Base-by-base conservation (phyloP, 2,329 filamentous ascomycete species). In the Ophiostoma sp. region DNA sequence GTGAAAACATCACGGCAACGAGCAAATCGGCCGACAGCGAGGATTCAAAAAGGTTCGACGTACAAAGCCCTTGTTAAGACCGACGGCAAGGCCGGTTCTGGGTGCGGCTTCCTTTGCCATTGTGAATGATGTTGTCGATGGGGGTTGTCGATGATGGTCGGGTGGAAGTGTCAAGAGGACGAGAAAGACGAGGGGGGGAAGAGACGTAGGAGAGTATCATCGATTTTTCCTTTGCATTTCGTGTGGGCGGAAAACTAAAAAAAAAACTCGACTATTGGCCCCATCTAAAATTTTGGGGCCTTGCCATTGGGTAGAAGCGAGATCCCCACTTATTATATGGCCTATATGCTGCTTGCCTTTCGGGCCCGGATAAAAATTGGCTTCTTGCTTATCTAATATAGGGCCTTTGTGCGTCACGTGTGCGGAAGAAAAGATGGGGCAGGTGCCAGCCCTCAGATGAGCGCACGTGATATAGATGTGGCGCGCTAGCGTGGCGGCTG, bases 101-200 rank as follows among this genome's bases (percentile, higher is more conserved):
- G 82, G 81, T 75, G 83, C 80, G 72, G 81, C 78, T 81, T 87
- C 85, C 80, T 84, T 85, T 76, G 84, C 85, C 85, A 87, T 88
- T 77, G 76, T 68, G 41, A 11, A 49, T 60, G 41, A 42, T 11
- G 64, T 69, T 69, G 64, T 62, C 42, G 64, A 60, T 75, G 72
- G 70, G 74, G 69, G 74, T 75, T 74, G 74, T 72, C 72, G 75
- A 65, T 38, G 70, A 66, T 69, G 62, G 71, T 71, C 69, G 72
- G 64, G 65, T 45, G 70, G 72, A 68, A 64, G 58, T 60, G 16
- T 47, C 7, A 52, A 62, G 66, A 47, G 45, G 64, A 66, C 18
- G 12, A 47, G 11, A 66, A 45, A 68, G 45, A 64, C 44, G 49
- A 18, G 65, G 41, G 49, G 38, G 44, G 9, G 40, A 66, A 69